Conservation (phyloP, 31 red algal genomes). For the Endocladia muricata region DNA sequence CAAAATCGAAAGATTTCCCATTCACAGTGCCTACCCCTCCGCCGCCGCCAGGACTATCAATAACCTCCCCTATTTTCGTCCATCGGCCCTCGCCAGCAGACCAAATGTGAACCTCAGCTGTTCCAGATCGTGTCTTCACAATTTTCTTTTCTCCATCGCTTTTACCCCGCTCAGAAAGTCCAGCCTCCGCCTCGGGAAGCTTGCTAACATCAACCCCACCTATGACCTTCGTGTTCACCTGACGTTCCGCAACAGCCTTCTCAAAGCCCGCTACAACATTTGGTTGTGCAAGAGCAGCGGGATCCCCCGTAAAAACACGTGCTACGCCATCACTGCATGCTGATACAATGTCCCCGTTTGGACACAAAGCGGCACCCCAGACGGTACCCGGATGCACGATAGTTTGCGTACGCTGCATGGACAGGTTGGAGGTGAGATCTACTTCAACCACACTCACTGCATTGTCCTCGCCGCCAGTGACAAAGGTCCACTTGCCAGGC, state of each 20-base stretch:
- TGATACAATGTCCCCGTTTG: slow-evolving; percentile 67
- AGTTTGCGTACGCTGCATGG: slow-evolving; percentile 39
- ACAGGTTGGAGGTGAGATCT: slow-evolving; percentile 3
- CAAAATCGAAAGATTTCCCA: slow-evolving; percentile 83
- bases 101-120: slow-evolving; percentile 92
- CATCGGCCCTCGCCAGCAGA: slow-evolving; percentile 61
- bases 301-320: slow-evolving; percentile 67
- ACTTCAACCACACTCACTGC: slow-evolving; percentile 46
- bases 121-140: slow-evolving; percentile 51
- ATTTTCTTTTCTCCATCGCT: slow-evolving; percentile 91
- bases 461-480: slow-evolving; percentile 80
- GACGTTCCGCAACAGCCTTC: slow-evolving; percentile 54
- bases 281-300: slow-evolving; percentile 36
- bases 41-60: slow-evolving; percentile 67
- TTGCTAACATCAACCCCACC: slow-evolving; percentile 80
- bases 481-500: slow-evolving; percentile 36
- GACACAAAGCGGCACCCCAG: slow-evolving; percentile 67
- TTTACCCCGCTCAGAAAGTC: slow-evolving; percentile 59
- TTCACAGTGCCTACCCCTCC: slow-evolving; percentile 44
- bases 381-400: slow-evolving; percentile 88
- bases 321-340: slow-evolving; percentile 89
- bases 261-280: slow-evolving; percentile 76
- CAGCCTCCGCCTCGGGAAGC: slow-evolving; percentile 55
- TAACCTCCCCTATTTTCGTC: slow-evolving; percentile 90
- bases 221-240: slow-evolving; percentile 76